Evolutionary conservation across 1,284 basidiomycete species (phyloP), one percentile per base, ranked within the genome.

Genomic region (Caloboletus inedulis): DNA sequence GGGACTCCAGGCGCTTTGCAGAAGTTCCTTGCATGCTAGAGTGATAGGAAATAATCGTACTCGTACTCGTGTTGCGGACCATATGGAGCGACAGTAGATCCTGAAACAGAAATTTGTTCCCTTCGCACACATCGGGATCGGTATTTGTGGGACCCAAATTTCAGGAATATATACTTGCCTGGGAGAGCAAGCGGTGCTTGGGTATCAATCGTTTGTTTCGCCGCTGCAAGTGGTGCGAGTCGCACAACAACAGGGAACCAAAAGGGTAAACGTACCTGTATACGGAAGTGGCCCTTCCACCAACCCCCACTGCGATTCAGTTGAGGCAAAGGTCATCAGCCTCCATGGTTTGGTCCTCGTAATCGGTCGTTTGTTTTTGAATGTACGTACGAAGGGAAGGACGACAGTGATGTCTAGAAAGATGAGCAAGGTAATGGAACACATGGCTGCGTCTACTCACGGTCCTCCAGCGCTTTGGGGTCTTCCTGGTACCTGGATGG

Each of bases 401-500:
- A 73, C 69, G 35, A 81, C 63, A 0, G 79, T 80, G 23, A 81
- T 74, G 59, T 77, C 75, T 78, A 42, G n/a, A 29, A 47, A 29
- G 4, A 34, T 51, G 34, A 63, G 35, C 6, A 42, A 2, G n/a
- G 21, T 23, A 23, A 10, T 21, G 43, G 4, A 29, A 14, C 16
- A 14, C 18, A 10, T 0, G 6, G 16, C 19, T n/a, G 3, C 8
- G 35, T 34, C 29, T 9, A 66, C 79, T 59, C 62, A 82, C 80
- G 80, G 55, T 82, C 80, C 44, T 73, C 58, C 3, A 62, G 53
- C 16, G 58, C 56, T 12, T 62, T 59, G 2, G 72, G 58, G 43
- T 75, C 72, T 53, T 79, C 76, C 55, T 76, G 78, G 56, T 79
- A 81, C 47, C 77, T 71, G 3, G 78, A 72, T 1, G 80, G 79